A percentile compares a stretch with the other conserved stretches of the same genome.
These are phyloP conservation scores for Neurospora sp. DNA, from an alignment of 495 filamentous ascomycete species.

Conservation along the genomic window DNA sequence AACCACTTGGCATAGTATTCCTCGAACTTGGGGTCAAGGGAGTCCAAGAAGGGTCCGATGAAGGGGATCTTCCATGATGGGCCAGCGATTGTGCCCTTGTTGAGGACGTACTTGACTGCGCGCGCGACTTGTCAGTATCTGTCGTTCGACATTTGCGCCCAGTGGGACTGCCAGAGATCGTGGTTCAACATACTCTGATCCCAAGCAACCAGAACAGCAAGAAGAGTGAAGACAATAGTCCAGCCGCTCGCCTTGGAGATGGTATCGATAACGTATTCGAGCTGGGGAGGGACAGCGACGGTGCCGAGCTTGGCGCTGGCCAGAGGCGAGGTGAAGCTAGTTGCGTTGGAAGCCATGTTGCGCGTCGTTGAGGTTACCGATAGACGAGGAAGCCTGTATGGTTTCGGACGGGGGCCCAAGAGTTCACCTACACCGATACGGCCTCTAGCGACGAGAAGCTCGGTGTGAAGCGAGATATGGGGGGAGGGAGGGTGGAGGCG, in stretches of 20 bases:
- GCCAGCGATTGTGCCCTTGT: constrained; percentile 80
- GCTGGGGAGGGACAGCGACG: constrained; percentile 29
- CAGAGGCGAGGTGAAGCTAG: constrained; percentile 64
- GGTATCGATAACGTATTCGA: constrained; percentile 34
- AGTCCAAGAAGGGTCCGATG: constrained; percentile 90
- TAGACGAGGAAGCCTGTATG: neutral
- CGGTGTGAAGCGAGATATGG: neutral
- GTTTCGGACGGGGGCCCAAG: neutral
- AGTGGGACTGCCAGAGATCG: neutral
- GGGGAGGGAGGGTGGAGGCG: neutral
- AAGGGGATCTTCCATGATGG: constrained; percentile 83
- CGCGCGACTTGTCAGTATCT: constrained; percentile 5
- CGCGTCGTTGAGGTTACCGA: constrained; percentile 4
- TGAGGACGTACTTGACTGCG: constrained; percentile 71
- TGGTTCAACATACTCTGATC: constrained; percentile 62
- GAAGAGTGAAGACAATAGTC: constrained; percentile 53
- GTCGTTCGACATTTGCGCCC: neutral
- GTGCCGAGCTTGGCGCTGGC: constrained; percentile 52
- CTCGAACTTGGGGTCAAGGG: constrained; percentile 82
- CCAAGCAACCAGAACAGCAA: constrained; percentile 65
- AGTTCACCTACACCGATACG: neutral
- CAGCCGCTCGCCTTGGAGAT: constrained; percentile 48
- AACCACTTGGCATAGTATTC: constrained; percentile 88
- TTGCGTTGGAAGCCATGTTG: constrained; percentile 56
- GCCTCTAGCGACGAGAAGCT: neutral